Base-by-base conservation (phyloP, 2,329 filamentous ascomycete genomes). In the Aspergillus sp. region DNA sequence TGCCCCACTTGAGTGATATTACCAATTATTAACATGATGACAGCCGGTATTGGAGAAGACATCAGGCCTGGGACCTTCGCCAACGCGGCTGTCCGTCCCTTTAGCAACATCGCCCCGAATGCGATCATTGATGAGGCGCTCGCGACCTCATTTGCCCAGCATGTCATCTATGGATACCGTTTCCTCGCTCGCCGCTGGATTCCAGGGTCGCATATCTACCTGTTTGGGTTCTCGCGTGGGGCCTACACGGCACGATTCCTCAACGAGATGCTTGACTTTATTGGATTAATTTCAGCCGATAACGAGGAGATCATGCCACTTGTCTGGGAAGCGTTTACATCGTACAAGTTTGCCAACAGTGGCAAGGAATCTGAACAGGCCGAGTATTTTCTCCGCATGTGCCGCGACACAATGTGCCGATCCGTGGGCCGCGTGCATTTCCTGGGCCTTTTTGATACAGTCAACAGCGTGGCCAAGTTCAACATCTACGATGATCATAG, bases 381-480 rank as follows among this genome's bases (percentile, higher is more conserved):
- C 2, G 45, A 61, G 21, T 41, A 52, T 4, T 51, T 36, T n/a
- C 54, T 68, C 21, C 49, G 50, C 1, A 28, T 64, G 1, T 36
- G 56, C 17, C 63, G 63, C 13, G 63, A 65, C 45, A 66, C 61
- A 5, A 61, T 69, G 53, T 66, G 67, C 21, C 67, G 67, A 3
- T 60, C 62, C 1, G 57, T 65, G 4, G 62, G 52, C 0, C 58
- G 57, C 2, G 62, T 69, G 9, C 57, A 68, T 15, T 71, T 70
- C 51, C 59, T 71, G 3, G 69, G 69, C 1, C 54, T 71, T 15
- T 71, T 70, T 21, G 69, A 71, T 45, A 68, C 68, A 0, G 69
- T 71, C 10, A 71, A 69, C 49, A 70, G 68, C 41, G 63, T 71
- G 2, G 63, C 65, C 0, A 58, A 66, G 17, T 67, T 71, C 38